These are phyloP conservation scores for Piloderma croceum DNA, from an alignment of 768 basidiomycete species.

Conservation along the genomic window DNA sequence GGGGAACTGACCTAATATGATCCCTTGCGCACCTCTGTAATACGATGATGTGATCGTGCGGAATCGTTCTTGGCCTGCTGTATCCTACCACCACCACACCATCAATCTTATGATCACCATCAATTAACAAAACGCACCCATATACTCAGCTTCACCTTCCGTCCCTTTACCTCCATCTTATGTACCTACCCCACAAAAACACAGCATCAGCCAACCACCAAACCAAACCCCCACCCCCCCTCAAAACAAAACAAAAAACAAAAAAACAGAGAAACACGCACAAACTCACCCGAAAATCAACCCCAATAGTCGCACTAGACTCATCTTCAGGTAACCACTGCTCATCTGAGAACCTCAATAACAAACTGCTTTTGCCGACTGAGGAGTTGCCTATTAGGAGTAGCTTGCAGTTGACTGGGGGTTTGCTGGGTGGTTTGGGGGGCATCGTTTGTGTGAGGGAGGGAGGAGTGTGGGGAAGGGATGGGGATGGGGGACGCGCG, in stretches of 20 bases:
- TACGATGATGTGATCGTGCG: slow-evolving; percentile 93
- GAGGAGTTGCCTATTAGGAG: slow-evolving; percentile 84
- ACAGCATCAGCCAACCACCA: slow-evolving; percentile 3
- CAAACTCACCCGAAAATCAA: slow-evolving; percentile 76
- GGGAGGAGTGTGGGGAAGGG: slow-evolving; percentile 7
- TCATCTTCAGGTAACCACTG: slow-evolving; percentile 92
- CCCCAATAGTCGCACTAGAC: slow-evolving; percentile 78
- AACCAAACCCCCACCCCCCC: background rate
- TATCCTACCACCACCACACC: slow-evolving; percentile 55
- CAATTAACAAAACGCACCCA: slow-evolving; percentile 60
- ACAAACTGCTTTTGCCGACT: slow-evolving; percentile 87
- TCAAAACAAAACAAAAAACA: background rate
- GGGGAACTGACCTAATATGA: slow-evolving; percentile 56
- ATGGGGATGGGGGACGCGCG: too few relatives aligned
- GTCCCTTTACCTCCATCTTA: slow-evolving; percentile 80
- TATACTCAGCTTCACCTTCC: slow-evolving; percentile 88
- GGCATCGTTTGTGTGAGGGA: slow-evolving; percentile 21
- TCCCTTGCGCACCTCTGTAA: slow-evolving; percentile 83
- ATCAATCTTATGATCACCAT: background rate
- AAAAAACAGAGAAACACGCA: background rate
- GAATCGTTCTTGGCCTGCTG: slow-evolving; percentile 95
- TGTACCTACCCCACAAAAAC: slow-evolving; percentile 50
- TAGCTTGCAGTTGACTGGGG: slow-evolving; percentile 71
- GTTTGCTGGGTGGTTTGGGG: slow-evolving; percentile 20
- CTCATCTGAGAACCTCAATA: slow-evolving; percentile 94